Conservation (phyloP, 176 grass and related monocot genomes). For the Oryza brachyantha region DNA sequence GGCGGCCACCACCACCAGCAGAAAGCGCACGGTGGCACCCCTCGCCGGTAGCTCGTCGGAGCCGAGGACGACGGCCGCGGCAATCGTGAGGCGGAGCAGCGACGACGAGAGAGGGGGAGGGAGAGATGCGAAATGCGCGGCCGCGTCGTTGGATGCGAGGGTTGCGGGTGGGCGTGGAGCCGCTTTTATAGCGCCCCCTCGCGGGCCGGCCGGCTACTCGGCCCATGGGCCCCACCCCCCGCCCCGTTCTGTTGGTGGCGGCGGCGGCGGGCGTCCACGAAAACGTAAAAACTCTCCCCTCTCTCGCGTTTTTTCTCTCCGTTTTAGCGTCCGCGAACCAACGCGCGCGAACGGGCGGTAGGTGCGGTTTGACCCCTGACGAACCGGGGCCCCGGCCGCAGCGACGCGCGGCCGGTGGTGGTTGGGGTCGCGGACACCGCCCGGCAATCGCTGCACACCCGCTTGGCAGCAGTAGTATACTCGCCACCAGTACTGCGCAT, state of each 20-base stretch:
- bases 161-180: not conserved
- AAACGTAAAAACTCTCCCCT: not conserved
- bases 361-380: constrained; percentile 30
- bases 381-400: not conserved
- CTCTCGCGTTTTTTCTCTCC: no score
- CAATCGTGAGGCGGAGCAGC: not conserved
- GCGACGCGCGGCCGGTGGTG: not conserved
- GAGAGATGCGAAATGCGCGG: constrained; percentile 22
- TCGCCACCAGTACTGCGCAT: no score
- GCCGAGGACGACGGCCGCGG: no score
- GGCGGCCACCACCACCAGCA: not conserved
- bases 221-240: not conserved
- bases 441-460: constrained; percentile 7
- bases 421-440: constrained; percentile 4
- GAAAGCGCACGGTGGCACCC: no score
- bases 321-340: no score
- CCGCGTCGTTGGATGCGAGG: constrained; percentile 31
- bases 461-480: no score
- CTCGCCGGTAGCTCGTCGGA: not conserved
- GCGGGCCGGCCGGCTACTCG: not conserved
- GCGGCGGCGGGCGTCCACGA: not conserved
- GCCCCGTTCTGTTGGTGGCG: not conserved
- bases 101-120: accelerated
- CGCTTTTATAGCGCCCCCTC: constrained; percentile 25
- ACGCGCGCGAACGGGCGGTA: not conserved